Evolutionary conservation across 1,139 yeast genomes (phyloP), one percentile per base, ranked within the genome.

Genomic region (Debaryomyces robertsiae): DNA sequence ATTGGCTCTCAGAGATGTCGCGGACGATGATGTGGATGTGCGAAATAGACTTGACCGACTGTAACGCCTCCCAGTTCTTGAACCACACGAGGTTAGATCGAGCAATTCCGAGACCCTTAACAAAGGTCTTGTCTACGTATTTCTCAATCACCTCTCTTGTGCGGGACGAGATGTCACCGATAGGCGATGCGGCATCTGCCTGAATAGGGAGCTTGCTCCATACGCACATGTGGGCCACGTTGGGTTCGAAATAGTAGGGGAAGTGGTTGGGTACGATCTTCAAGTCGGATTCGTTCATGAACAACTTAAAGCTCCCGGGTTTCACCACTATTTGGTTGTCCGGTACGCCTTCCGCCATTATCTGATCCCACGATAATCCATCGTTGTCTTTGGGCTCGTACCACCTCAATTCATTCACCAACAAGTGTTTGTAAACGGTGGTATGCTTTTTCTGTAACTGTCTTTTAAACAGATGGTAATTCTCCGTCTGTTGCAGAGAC

Each of bases 21-120:
- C 62, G 67, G 13, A 81, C 53, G 25, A 81, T 52, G 1, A 81
- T 77, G 55, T 81, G 87, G 15, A 81, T 62, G 54, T 81, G 87
- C 32, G 84, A 79, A 27, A 81, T 65, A 24, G 75, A 67, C 45
- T 68, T 69, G 6, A 81, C 81, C 50, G 84, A 78, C 53, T 81
- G 87, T 32, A 81, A 59, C 6, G 75, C 67, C 5, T 78, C 73
- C 79, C 83, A 81, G 53, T 81, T 81, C 49, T 81, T 73, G 58
- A 81, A 81, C 87, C 87, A 81, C 3, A 70, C 52, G 9, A 81
- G 52, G 39, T 75, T 58, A 5, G 67, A 65, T 42, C 61, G 46
- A 1, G 55, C 48, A 14, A 78, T 50, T 0, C 69, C 70, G 28
- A 73, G 54, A 32, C 58, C 56, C 27, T 68, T 60, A 27, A 72